A percentile compares a stretch with the other conserved stretches of the same genome.
phyloP scores from a whole-genome alignment of 148 eudicot species.

The Vaccinium vitisidaea region DNA sequence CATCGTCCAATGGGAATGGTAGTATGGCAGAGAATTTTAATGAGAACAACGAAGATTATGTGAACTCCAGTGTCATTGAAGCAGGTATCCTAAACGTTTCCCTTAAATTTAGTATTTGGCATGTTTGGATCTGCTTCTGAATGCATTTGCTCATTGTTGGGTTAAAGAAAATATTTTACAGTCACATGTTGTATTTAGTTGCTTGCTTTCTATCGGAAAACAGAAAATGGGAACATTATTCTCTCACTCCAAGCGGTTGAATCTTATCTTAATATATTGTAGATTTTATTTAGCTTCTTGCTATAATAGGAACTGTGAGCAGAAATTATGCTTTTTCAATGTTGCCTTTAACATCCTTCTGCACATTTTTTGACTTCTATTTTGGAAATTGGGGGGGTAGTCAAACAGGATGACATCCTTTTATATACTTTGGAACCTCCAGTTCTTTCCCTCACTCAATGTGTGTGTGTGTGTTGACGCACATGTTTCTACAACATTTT shows the following conservation, averaged over 20 bases:
- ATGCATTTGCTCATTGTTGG: not conserved
- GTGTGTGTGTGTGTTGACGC: not conserved
- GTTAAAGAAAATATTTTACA: not conserved
- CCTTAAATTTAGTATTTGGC: not conserved
- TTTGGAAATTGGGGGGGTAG: not conserved
- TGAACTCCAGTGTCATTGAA: constrained; percentile 77
- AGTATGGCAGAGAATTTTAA: constrained; percentile 83
- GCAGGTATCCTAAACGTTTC: constrained; percentile 52
- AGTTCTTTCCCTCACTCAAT: not conserved
- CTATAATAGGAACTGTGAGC: no score
- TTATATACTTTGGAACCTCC: not conserved
- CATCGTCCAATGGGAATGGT: constrained; percentile 79
- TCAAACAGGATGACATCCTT: not conserved
- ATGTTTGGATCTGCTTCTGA: constrained; percentile 6
- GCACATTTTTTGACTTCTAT: not conserved
- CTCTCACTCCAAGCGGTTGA: not conserved
- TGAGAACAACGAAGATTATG: constrained; percentile 80
- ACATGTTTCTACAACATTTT: not conserved
- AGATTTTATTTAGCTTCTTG: not conserved
- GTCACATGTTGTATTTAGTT: not conserved
- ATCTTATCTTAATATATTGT: not conserved
- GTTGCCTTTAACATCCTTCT: not conserved
- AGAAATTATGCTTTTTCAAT: not conserved
- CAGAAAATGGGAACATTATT: not conserved
- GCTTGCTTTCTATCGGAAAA: not conserved